Evolutionary conservation across 495 filamentous ascomycete genomes (phyloP).

Genomic region (Podospora pseudoanserina): DNA sequence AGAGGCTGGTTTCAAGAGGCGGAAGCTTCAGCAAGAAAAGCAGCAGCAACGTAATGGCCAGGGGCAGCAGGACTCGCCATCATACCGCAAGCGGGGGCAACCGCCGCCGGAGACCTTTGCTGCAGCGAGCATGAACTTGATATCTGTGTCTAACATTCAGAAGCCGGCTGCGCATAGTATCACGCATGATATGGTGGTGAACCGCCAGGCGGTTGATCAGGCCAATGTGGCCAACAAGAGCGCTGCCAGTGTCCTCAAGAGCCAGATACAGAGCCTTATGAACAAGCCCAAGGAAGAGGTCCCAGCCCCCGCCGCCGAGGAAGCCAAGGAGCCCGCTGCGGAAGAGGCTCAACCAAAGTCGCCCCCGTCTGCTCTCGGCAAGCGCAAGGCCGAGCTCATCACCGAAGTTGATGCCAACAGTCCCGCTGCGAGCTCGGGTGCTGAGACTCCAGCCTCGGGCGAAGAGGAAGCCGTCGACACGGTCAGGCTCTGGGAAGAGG

Average conservation of each 20-base stretch:
- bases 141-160: slow-evolving; percentile 53
- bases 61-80: slow-evolving; percentile 33
- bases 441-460: slow-evolving; percentile 39
- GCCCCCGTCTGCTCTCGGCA: slow-evolving; percentile 46
- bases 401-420: slow-evolving; percentile 57
- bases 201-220: slow-evolving; percentile 67
- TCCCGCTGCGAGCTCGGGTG: slow-evolving; percentile 43
- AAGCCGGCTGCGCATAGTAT: slow-evolving; percentile 48
- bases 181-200: slow-evolving; percentile 87
- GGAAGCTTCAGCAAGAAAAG: slow-evolving; percentile 63
- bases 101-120: slow-evolving; percentile 21
- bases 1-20: slow-evolving; percentile 70
- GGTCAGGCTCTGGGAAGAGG: slow-evolving; percentile 90
- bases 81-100: slow-evolving; percentile 17
- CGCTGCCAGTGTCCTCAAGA: slow-evolving; percentile 85
- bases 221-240: slow-evolving; percentile 90
- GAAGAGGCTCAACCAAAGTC: slow-evolving; percentile 21
- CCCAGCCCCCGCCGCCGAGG: slow-evolving; percentile 20
- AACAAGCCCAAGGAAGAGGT: slow-evolving; percentile 20
- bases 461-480: slow-evolving; percentile 70
- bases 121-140: slow-evolving; percentile 26
- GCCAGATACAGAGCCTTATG: slow-evolving; percentile 60
- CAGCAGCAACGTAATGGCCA: slow-evolving; percentile 35
- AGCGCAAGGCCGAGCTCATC: slow-evolving; percentile 56
- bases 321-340: slow-evolving; percentile 7